Percentiles rank a stretch among this genome's conserved stretches.
Evolutionary conservation across 2,329 filamentous ascomycete species (phyloP).

Genomic region (Claviceps humidiphila): DNA sequence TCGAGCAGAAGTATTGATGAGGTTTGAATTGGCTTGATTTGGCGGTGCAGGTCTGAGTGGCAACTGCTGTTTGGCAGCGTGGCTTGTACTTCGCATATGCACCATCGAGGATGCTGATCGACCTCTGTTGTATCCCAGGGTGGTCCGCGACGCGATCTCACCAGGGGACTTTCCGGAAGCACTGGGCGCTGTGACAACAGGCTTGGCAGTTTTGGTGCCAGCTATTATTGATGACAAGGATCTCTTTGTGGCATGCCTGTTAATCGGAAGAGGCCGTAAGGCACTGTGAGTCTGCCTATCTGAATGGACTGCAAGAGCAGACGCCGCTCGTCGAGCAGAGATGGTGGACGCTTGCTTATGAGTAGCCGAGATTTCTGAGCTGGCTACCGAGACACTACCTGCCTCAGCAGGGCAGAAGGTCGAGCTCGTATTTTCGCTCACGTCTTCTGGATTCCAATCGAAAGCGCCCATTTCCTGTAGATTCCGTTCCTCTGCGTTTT

Average conservation of each 20-base stretch:
- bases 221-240: conserved; percentile 19
- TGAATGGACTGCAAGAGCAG: conserved; percentile 32
- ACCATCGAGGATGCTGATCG: conserved; percentile 40
- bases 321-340: conserved; percentile 38
- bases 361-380: conserved; percentile 2
- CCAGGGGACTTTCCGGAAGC: conserved; percentile 47
- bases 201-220: conserved; percentile 21
- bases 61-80: conserved; percentile 8
- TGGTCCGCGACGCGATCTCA: conserved; percentile 60
- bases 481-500: conserved; percentile 53
- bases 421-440: conserved; percentile 29
- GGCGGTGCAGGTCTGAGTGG: conserved; percentile 7
- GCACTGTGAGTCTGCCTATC: conserved; percentile 6
- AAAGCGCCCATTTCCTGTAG: conserved; percentile 51
- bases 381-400: not conserved
- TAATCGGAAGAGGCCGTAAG: not conserved
- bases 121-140: conserved; percentile 75
- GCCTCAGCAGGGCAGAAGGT: not conserved
- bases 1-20: conserved; percentile 35
- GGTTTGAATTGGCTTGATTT: conserved; percentile 12
- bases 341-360: conserved; percentile 16
- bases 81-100: conserved; percentile 14
- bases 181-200: conserved; percentile 31
- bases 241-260: conserved; percentile 9
- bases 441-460: conserved; percentile 45